A percentile compares a stretch with the other conserved stretches of the same genome.
Conservation (phyloP, 1,139 yeast genomes). For the Lodderomyces orthopsilosis region DNA sequence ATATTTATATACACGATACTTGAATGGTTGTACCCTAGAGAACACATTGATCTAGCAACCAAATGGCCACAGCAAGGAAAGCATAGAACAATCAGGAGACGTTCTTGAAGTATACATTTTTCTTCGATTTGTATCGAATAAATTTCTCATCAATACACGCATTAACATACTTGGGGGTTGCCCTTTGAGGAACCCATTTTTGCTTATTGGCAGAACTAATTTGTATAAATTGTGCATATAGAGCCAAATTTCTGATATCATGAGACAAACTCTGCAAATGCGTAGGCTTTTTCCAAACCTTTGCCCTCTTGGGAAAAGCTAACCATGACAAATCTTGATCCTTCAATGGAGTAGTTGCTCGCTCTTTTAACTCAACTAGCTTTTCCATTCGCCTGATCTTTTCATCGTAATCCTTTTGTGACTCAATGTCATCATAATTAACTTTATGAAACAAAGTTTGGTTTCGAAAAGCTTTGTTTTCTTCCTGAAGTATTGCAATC, state of each 20-base stretch:
- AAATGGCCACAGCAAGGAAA: slow-evolving; percentile 69
- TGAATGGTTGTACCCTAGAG: slow-evolving; percentile 69
- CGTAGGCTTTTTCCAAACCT: slow-evolving; percentile 7
- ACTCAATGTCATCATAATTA: slow-evolving; percentile 17
- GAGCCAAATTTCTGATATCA: slow-evolving; percentile 18
- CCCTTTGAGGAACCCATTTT: slow-evolving; percentile 9
- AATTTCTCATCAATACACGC: slow-evolving; percentile 15
- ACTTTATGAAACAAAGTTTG: slow-evolving; percentile 10
- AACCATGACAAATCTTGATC: slow-evolving; percentile 21
- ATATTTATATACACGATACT: slow-evolving; percentile 59
- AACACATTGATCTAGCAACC: slow-evolving; percentile 63
- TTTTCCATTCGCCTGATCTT: slow-evolving; percentile 36
- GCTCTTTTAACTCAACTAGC: slow-evolving; percentile 30
- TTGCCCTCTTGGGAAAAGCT: not conserved
- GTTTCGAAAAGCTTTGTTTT: slow-evolving; percentile 19
- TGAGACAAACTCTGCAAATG: slow-evolving; percentile 13
- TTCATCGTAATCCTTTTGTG: slow-evolving; percentile 33
- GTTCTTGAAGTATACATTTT: not conserved
- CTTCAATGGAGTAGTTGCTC: slow-evolving; percentile 15
- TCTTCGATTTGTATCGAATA: slow-evolving; percentile 9
- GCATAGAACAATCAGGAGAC: slow-evolving; percentile 1
- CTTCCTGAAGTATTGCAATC: slow-evolving; percentile 16
- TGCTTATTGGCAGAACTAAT: slow-evolving; percentile 7
- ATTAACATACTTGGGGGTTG: slow-evolving; percentile 21
- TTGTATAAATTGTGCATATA: slow-evolving; percentile 11